Conservation (phyloP, 345 rosid species). For the Melaleuca alternifolia region DNA sequence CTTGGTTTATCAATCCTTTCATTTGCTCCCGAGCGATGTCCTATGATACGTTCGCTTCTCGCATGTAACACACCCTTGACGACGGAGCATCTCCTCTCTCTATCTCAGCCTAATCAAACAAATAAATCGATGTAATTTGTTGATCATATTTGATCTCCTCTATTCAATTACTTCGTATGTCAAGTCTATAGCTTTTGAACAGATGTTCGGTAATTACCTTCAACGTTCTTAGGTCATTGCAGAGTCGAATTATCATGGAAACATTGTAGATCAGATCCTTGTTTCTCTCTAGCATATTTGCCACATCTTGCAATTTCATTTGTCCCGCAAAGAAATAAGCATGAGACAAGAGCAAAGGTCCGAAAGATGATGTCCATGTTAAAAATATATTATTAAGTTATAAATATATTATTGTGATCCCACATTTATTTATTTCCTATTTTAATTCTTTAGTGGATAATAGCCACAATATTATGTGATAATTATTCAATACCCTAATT, state of each 20-base stretch:
- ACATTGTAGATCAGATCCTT: slow-evolving; percentile 19
- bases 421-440: too few species aligned
- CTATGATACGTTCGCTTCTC: slow-evolving; percentile 23
- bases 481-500: too few species aligned
- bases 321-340: slow-evolving; percentile 10
- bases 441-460: too few species aligned
- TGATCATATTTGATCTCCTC: neutral
- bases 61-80: slow-evolving; percentile 26
- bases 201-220: slow-evolving; percentile 7
- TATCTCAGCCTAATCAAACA: slow-evolving; percentile 23
- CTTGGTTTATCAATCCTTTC: slow-evolving; percentile 7
- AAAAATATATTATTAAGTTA: too few species aligned
- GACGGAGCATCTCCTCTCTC: slow-evolving; percentile 52
- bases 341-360: slow-evolving; percentile 16
- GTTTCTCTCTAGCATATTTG: neutral
- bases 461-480: too few species aligned
- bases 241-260: slow-evolving; percentile 29
- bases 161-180: neutral
- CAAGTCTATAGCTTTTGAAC: neutral
- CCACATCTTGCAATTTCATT: neutral
- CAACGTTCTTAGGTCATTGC: slow-evolving; percentile 42
- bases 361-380: slow-evolving; percentile 32
- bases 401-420: too few species aligned
- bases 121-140: neutral
- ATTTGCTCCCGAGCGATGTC: slow-evolving; percentile 20